Evolutionary conservation across 371 early-diverging fungal species (phyloP), one percentile per base, ranked within the genome.

Genomic region (Nematocida ironsii): DNA sequence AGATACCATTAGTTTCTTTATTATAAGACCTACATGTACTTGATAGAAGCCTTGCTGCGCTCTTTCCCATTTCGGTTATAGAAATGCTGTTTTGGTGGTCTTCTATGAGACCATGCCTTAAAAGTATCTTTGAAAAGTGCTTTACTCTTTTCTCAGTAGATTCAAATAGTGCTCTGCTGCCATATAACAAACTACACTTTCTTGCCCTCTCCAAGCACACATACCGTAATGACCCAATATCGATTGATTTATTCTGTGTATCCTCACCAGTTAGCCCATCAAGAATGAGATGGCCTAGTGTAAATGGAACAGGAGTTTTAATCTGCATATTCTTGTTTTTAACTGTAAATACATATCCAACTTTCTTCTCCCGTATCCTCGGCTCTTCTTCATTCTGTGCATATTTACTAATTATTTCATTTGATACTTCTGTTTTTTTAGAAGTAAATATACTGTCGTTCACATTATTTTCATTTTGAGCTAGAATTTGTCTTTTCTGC

Each of bases 61-160:
- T 9, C 18, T 25, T 33, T 1, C 71, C 71, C 0, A 25, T 16
- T 7, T 44, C 23, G 13, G 72, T 72, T 11, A 62, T 44, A 25
- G 16, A 45, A 11, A 72, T 6, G n/a, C 62, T 47, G 0, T 11
- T 20, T 18, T 7, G 23, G 9, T 13, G 2, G 7, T 64, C 64
- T 47, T 75, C 61, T 42, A 75, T 44, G 1, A 75, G 67, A 3
- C 33, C 42, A 42, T 75, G 76, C 20, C 55, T 7, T 16, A 56
- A 7, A 9, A 75, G 67, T 23, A 55, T 45, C 25, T 69, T 50
- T 11, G 64, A 11, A 20, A 52, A 25, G 45, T 47, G 47, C 20
- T 75, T 75, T 20, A 75, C 42, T 52, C 33, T 52, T 58, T 75
- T 75, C 23, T 75, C 76, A 11, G 69, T 48, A 4, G 72, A 75